Base-by-base conservation (phyloP, 805 yeast species). In the Sugiyamaella mastotermitis region DNA sequence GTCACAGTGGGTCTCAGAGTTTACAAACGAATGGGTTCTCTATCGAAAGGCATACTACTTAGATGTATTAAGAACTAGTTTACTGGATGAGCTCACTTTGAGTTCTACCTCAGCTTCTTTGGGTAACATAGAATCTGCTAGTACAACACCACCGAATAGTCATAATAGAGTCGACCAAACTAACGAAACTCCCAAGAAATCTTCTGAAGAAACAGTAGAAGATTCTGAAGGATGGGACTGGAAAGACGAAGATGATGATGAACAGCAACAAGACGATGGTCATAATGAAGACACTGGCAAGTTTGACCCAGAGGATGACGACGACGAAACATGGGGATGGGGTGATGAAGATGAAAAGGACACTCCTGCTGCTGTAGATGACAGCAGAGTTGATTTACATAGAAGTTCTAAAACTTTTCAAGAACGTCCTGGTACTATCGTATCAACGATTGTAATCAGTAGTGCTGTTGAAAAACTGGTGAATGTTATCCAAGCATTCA, bases 281-380 rank as follows among this genome's bases (percentile, higher is more conserved):
- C 23, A 35, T 14, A 15, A n/a, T 17, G 38, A 26, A 20, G 33
- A 23, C 9, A 35, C 30, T 2, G 33, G 18, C 10, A 21, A 20
- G 5, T 17, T 21, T 19, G 18, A 34, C 8, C 36, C 31, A 11
- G 40, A 32, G 16, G 35, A 31, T 4, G 40, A 37, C 19, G 39
- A 37, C 11, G 38, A 31, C 8, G 54, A 48, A 3, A 48, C 42
- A 17, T 47, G 53, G 51, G 52, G 48, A 5, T 48, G 52, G 53
- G 51, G 48, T 15, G 53, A 50, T n/a, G 51, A 49, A 13, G 40
- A 34, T 4, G 45, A 11, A 27, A 25, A 13, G 28, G 18, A 15
- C n/a, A n/a, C 26, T 23, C 11, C 11, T 23, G 26, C 26, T 23
- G n/a, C 26, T 23, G 10, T n/a, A 10, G n/a, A n/a, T 23, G 26